Evolutionary conservation across 805 yeast species (phyloP).

Genomic region (Candida qinlingensis): DNA sequence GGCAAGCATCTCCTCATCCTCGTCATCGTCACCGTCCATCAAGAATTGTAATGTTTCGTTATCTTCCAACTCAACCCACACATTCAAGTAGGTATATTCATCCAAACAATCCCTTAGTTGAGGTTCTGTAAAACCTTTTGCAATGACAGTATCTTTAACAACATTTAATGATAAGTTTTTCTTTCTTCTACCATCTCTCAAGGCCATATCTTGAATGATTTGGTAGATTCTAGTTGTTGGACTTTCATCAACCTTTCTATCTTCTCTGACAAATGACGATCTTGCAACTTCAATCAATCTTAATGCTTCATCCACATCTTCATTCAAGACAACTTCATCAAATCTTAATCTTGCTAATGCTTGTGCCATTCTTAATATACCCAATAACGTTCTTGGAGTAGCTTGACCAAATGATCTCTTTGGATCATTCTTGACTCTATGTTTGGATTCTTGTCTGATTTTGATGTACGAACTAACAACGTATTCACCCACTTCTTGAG

Average conservation of each 20-base stretch:
- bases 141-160: constrained; percentile 59
- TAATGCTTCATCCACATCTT: constrained; percentile 94
- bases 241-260: constrained; percentile 51
- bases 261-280: constrained; percentile 57
- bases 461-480: constrained; percentile 83
- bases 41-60: constrained; percentile 51
- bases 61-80: constrained; percentile 74
- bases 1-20: constrained; percentile 1
- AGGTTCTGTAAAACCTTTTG: constrained; percentile 78
- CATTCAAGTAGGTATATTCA: constrained; percentile 65
- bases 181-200: constrained; percentile 29
- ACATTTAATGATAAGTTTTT: constrained; percentile 36
- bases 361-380: constrained; percentile 87
- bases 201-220: constrained; percentile 57
- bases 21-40: constrained; percentile 25
- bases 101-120: constrained; percentile 71
- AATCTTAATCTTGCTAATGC: constrained; percentile 90
- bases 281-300: constrained; percentile 84
- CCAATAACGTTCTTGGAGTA: constrained; percentile 92
- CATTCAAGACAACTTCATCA: constrained; percentile 58
- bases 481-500: constrained; percentile 78
- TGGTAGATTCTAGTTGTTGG: constrained; percentile 68
- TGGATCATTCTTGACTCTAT: constrained; percentile 59
- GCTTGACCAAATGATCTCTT: constrained; percentile 81
- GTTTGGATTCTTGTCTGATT: constrained; percentile 86